These are phyloP conservation scores for Mycena sp. DNA, from an alignment of 1,284 basidiomycete species.

Conservation along the genomic window DNA sequence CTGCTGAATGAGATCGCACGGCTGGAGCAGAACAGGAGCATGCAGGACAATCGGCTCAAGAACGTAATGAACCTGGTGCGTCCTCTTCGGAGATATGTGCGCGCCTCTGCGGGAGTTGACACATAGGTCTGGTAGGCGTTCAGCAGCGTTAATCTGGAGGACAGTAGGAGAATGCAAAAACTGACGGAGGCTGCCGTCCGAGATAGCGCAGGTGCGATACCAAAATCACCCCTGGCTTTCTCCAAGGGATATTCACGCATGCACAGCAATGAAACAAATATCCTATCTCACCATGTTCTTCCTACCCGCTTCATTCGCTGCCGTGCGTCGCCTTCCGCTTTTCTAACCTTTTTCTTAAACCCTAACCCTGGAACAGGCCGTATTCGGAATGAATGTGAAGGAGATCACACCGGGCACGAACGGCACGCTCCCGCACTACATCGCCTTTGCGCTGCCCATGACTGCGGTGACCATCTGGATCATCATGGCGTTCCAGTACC, in stretches of 20 bases:
- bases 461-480: slow-evolving; percentile 59
- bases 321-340: slow-evolving; percentile 47
- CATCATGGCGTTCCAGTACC: slow-evolving; percentile 48
- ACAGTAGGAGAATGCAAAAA: slow-evolving; percentile 56
- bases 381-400: slow-evolving; percentile 60
- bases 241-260: background rate
- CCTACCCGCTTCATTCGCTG: slow-evolving; percentile 61
- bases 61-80: slow-evolving; percentile 65
- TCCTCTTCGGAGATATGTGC: background rate
- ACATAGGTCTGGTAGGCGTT: slow-evolving; percentile 49
- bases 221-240: too few species aligned
- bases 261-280: slow-evolving; percentile 60
- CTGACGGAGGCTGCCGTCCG: slow-evolving; percentile 57
- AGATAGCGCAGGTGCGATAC: slow-evolving; percentile 56
- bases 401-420: slow-evolving; percentile 43
- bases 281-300: slow-evolving; percentile 67
- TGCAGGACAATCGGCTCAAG: slow-evolving; percentile 57
- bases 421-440: slow-evolving; percentile 51
- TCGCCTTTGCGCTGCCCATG: slow-evolving; percentile 51
- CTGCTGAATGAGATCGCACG: slow-evolving; percentile 57
- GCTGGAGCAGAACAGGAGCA: slow-evolving; percentile 51
- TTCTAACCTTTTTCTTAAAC: background rate
- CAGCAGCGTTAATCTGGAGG: slow-evolving; percentile 58
- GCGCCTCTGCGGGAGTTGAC: background rate
- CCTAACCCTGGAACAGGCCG: slow-evolving; percentile 34